These are phyloP conservation scores for Tephrocybe sp. DNA, from an alignment of 768 basidiomycete species.

Conservation along the genomic window DNA sequence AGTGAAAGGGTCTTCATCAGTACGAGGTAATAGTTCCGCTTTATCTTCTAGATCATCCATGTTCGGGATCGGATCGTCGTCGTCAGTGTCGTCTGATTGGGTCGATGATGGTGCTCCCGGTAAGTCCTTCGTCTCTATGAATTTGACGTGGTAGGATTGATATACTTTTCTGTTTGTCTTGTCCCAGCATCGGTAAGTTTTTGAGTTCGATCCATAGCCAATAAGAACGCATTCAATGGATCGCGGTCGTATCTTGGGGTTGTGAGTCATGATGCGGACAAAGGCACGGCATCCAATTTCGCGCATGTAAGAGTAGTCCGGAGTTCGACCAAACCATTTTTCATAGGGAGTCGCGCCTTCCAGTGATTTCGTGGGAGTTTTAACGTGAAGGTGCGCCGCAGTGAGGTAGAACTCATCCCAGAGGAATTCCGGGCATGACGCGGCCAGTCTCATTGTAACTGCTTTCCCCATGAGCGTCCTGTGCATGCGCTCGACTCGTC, in stretches of 20 bases:
- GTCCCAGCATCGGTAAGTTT: conserved; percentile 32
- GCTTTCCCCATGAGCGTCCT: conserved; percentile 26
- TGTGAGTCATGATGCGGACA: too few species aligned
- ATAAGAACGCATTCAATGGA: conserved; percentile 36
- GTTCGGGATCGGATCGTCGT: too few species aligned
- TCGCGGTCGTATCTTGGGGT: too few species aligned
- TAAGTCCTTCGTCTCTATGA: conserved; percentile 3
- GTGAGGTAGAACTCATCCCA: conserved; percentile 18
- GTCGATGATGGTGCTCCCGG: background rate
- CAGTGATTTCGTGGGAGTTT: background rate
- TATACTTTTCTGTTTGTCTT: conserved; percentile 14
- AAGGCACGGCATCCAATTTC: conserved; percentile 32
- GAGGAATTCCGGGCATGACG: conserved; percentile 16
- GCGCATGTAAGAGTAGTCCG: conserved; percentile 26
- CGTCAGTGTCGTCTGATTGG: too few species aligned
- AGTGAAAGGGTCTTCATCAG: too few species aligned
- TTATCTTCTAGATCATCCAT: too few species aligned
- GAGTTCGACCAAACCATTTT: background rate
- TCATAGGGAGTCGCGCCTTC: background rate
- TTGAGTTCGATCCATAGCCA: conserved; percentile 32
- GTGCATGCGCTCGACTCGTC: conserved; percentile 30
- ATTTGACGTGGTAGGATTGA: conserved; percentile 23
- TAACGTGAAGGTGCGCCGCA: background rate
- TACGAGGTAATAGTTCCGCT: too few species aligned
- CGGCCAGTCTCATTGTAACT: conserved; percentile 22